Evolutionary conservation across 371 early-diverging fungal species (phyloP).

Genomic region (Actinomucor elegans): DNA sequence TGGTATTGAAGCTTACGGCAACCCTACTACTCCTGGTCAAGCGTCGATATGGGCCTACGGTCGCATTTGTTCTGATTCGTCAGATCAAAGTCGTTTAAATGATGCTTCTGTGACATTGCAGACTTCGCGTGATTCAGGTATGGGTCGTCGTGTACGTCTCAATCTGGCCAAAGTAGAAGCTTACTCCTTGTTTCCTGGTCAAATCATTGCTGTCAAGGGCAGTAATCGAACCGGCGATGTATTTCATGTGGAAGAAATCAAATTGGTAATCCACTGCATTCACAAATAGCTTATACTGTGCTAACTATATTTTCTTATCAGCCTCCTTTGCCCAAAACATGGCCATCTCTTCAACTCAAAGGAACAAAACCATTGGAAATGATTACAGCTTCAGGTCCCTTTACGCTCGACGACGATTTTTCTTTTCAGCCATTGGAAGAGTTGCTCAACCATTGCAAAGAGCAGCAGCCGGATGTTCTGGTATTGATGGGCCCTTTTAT

Average conservation of each 20-base stretch:
- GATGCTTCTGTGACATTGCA: conserved; percentile 75
- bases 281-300: too few relatives aligned
- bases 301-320: too few relatives aligned
- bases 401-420: conserved; percentile 73
- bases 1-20: conserved; percentile 48
- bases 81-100: conserved; percentile 61
- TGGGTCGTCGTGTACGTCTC: conserved; percentile 69
- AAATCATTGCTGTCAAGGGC: conserved; percentile 56
- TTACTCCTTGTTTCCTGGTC: conserved; percentile 75
- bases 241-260: conserved; percentile 26
- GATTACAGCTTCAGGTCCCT: conserved; percentile 83
- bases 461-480: conserved; percentile 74
- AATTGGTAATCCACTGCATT: conserved; percentile 24
- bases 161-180: conserved; percentile 52
- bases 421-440: conserved; percentile 79
- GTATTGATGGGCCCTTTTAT: conserved; percentile 89
- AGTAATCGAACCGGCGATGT: conserved; percentile 27
- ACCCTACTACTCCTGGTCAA: conserved; percentile 65
- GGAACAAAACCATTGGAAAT: conserved; percentile 60
- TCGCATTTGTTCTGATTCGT: conserved; percentile 70
- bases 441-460: conserved; percentile 56
- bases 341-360: conserved; percentile 21
- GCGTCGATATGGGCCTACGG: conserved; percentile 47
- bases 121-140: conserved; percentile 69
- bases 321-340: conserved; percentile 39